A percentile compares a stretch with the other conserved stretches of the same genome.
phyloP scores from a whole-genome alignment of 495 filamentous ascomycete species.

The Trichoderma reesei region DNA sequence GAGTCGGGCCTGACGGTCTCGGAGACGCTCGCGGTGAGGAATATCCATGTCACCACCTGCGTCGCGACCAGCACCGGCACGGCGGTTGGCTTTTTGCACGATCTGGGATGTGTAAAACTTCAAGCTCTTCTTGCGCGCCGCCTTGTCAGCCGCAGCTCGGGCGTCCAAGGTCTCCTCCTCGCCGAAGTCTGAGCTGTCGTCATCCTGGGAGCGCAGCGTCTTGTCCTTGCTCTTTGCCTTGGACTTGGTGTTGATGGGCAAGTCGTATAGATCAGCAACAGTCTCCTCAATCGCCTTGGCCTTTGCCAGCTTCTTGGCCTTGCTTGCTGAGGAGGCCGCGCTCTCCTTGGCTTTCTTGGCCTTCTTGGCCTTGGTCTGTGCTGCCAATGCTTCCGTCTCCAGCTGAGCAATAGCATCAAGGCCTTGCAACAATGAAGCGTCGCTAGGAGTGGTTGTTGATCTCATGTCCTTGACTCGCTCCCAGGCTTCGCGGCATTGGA shows the following conservation, averaged over 20 bases:
- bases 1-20: conserved; percentile 73
- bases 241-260: conserved; percentile 34
- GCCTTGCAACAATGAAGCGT: conserved; percentile 13
- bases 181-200: conserved; percentile 58
- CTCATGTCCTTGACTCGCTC: conserved; percentile 55
- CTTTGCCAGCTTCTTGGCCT: conserved; percentile 25
- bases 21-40: conserved; percentile 77
- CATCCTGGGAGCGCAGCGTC: conserved; percentile 29
- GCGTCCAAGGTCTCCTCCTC: conserved; percentile 41
- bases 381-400: conserved; percentile 9
- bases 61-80: conserved; percentile 67
- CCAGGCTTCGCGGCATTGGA: conserved; percentile 77
- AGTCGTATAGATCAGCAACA: conserved; percentile 35
- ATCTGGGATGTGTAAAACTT: conserved; percentile 97
- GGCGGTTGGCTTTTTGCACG: conserved; percentile 81
- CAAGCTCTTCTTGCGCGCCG: conserved; percentile 71
- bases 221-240: conserved; percentile 28
- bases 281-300: conserved; percentile 34
- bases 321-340: conserved; percentile 21
- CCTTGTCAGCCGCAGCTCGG: conserved; percentile 64
- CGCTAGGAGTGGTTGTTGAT: conserved; percentile 14
- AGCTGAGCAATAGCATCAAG: conserved; percentile 7
- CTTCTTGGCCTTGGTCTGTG: conserved; percentile 17
- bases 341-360: conserved; percentile 23
- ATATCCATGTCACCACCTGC: conserved; percentile 87